These are phyloP conservation scores for Chamaecrista fasciculata DNA, from an alignment of 306 rosid species.

Conservation along the genomic window DNA sequence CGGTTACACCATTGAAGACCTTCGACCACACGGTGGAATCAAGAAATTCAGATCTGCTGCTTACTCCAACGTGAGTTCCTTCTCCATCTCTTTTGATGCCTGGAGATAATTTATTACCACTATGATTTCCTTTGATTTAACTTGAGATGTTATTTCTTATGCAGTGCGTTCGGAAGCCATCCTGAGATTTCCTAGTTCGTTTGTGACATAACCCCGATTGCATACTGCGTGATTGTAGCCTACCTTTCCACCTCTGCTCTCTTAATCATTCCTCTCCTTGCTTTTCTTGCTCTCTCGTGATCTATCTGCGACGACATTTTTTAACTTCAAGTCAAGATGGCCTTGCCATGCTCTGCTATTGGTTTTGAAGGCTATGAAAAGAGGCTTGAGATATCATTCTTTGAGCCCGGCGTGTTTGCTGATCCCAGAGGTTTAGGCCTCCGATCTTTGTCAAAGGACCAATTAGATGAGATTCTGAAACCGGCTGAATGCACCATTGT, in stretches of 20 bases:
- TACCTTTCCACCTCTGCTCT: background rate
- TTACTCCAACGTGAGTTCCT: slow-evolving; percentile 83
- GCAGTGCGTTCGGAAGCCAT: slow-evolving; percentile 96
- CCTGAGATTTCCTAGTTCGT: slow-evolving; percentile 48
- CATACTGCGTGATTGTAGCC: background rate
- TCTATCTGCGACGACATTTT: slow-evolving; percentile 15
- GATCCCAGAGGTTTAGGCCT: slow-evolving; percentile 78
- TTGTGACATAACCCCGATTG: slow-evolving; percentile 39
- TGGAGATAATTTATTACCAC: background rate
- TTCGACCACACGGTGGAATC: slow-evolving; percentile 96
- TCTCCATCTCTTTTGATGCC: background rate
- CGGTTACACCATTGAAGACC: slow-evolving; percentile 93
- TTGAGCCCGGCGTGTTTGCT: slow-evolving; percentile 57
- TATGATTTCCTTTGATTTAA: background rate
- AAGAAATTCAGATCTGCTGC: slow-evolving; percentile 97
- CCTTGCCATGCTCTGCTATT: slow-evolving; percentile 61
- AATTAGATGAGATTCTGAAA: slow-evolving; percentile 74
- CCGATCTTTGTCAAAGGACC: slow-evolving; percentile 59
- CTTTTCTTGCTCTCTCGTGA: slow-evolving; percentile 7
- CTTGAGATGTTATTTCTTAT: background rate
- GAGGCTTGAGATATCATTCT: slow-evolving; percentile 87
- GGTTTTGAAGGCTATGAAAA: slow-evolving; percentile 97
- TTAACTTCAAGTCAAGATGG: slow-evolving; percentile 49
- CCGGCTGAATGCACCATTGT: slow-evolving; percentile 96
- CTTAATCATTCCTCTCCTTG: background rate